phyloP scores from a whole-genome alignment of 31 red algal species.

The Odonthalia washingtoniensis region DNA sequence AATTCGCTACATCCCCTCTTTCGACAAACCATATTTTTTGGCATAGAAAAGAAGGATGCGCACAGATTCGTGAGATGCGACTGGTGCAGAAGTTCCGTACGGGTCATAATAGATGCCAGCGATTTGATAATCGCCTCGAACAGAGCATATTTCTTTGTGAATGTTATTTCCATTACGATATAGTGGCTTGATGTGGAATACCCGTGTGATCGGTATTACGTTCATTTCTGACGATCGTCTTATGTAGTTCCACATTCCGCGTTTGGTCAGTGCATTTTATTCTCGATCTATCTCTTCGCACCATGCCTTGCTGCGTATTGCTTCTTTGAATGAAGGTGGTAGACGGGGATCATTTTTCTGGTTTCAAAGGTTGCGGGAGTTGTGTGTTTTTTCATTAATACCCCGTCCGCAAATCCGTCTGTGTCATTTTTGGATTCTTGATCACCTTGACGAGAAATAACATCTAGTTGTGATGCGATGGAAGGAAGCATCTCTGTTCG shows the following conservation, averaged over 20 bases:
- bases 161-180: background rate
- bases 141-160: background rate
- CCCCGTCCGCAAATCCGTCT: background rate
- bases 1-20: conserved; percentile 18
- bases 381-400: background rate
- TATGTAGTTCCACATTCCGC: background rate
- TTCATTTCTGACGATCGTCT: background rate
- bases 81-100: background rate
- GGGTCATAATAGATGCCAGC: background rate
- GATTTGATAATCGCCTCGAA: conserved; percentile 1
- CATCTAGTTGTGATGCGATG: background rate
- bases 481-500: background rate
- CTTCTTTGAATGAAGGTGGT: background rate
- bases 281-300: conserved; percentile 10
- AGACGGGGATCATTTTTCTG: background rate
- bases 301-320: background rate
- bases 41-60: background rate
- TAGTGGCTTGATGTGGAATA: background rate
- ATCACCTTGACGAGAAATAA: background rate
- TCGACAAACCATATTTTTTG: background rate
- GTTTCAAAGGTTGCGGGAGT: background rate
- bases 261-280: background rate
- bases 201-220: background rate
- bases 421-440: background rate
- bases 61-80: conserved; percentile 30